Conservation (phyloP, 176 grass and related monocot species). For the Avena sativa region DNA sequence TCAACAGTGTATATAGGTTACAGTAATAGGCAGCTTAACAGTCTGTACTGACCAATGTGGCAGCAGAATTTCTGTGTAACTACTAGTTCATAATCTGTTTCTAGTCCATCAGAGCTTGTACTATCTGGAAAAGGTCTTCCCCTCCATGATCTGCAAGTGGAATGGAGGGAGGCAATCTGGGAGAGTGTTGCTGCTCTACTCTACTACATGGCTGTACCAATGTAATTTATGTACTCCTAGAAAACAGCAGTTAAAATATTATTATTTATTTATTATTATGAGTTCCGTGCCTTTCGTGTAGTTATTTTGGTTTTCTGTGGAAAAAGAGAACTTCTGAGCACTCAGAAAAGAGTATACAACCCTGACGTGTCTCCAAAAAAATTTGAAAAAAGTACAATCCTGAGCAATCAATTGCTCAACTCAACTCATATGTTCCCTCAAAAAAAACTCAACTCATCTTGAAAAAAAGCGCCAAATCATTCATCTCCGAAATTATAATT, state of each 20-base stretch:
- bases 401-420: not conserved
- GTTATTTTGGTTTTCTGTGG: not conserved
- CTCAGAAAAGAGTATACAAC: not conserved
- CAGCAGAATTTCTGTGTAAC: constrained; percentile 48
- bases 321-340: too few species aligned
- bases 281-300: not conserved
- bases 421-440: not conserved
- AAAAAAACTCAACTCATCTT: not conserved
- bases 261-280: not conserved
- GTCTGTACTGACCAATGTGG: constrained; percentile 44
- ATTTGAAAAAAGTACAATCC: not conserved
- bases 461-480: too few species aligned
- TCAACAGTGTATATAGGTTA: constrained; percentile 55
- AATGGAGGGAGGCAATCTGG: constrained; percentile 21
- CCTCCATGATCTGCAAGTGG: not conserved
- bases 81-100: constrained; percentile 49
- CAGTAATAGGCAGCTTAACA: constrained; percentile 38
- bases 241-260: constrained; percentile 22
- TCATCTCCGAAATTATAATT: not conserved
- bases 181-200: not conserved
- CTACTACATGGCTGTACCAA: not conserved
- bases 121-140: not conserved
- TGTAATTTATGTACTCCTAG: constrained; percentile 44
- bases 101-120: constrained; percentile 1
- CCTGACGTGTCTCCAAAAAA: not conserved